These are phyloP conservation scores for Aspergillus calidoustus DNA, from an alignment of 2,329 filamentous ascomycete genomes.

Conservation along the genomic window DNA sequence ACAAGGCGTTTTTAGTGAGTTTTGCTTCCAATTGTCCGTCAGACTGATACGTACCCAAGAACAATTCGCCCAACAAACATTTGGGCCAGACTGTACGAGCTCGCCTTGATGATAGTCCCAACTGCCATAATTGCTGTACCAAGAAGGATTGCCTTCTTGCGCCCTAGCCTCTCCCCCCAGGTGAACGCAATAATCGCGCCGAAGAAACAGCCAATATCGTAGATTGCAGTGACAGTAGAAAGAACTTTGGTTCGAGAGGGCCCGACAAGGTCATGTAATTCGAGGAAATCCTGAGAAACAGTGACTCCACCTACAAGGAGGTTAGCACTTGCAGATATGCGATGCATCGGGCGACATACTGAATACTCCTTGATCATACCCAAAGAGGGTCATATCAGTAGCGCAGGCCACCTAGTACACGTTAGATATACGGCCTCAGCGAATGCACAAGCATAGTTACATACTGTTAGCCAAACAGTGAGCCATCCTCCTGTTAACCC, in stretches of 20 bases:
- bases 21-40: not conserved
- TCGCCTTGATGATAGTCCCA: constrained; percentile 54
- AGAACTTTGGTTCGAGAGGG: constrained; percentile 38
- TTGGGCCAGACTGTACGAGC: constrained; percentile 50
- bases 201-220: constrained; percentile 65
- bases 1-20: not conserved
- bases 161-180: constrained; percentile 52
- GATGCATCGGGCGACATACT: constrained; percentile 31
- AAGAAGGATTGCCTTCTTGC: constrained; percentile 52
- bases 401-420: constrained; percentile 45
- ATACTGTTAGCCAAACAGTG: constrained; percentile 60
- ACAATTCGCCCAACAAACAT: constrained; percentile 57
- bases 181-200: constrained; percentile 54
- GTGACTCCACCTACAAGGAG: constrained; percentile 53
- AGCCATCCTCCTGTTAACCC: constrained; percentile 60
- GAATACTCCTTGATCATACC: constrained; percentile 59
- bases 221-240: constrained; percentile 60
- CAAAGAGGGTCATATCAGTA: constrained; percentile 55
- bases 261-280: constrained; percentile 51
- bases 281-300: constrained; percentile 58
- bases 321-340: constrained; percentile 4
- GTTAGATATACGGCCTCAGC: not conserved
- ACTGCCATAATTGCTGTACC: constrained; percentile 55
- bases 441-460: not conserved
- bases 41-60: constrained; percentile 11